A percentile compares a stretch with the other conserved stretches of the same genome.
phyloP scores from a whole-genome alignment of 192 early-diverging fungal genomes.

The Entomortierella lignicola region DNA sequence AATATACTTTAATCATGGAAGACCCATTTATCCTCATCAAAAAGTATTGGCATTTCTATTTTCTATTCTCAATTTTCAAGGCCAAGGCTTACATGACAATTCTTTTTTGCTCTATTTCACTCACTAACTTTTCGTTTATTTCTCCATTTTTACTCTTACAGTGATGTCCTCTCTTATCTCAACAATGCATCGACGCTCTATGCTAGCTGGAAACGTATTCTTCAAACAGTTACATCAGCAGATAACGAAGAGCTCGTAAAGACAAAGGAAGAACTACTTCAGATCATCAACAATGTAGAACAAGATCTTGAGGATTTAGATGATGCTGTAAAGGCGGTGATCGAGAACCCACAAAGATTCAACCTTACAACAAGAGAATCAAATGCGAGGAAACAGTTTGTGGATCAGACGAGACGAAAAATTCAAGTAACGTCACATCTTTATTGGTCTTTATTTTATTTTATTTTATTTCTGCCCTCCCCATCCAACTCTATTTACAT shows the following conservation, averaged over 20 bases:
- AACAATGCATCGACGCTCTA: constrained; percentile 56
- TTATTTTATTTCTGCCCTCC: too few species aligned
- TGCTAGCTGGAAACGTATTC: constrained; percentile 65
- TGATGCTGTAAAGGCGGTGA: constrained; percentile 60
- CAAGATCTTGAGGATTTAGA: constrained; percentile 66
- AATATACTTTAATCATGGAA: constrained; percentile 21
- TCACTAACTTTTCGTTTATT: too few species aligned
- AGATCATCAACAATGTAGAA: constrained; percentile 54
- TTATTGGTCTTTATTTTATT: too few species aligned
- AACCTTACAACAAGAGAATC: constrained; percentile 54
- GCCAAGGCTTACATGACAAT: neutral
- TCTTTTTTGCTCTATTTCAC: neutral
- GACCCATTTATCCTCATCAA: constrained; percentile 56
- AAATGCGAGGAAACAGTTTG: constrained; percentile 52
- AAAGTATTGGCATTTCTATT: constrained; percentile 21
- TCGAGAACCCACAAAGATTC: constrained; percentile 56
- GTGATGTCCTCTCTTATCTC: constrained; percentile 59
- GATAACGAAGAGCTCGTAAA: constrained; percentile 66
- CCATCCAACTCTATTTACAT: constrained; percentile 3
- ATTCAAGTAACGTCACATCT: constrained; percentile 18
- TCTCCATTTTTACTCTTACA: neutral
- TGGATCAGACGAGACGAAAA: constrained; percentile 47
- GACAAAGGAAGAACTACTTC: constrained; percentile 63
- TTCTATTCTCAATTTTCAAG: neutral
- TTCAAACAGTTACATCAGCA: constrained; percentile 63